Evolutionary conservation across 2,329 filamentous ascomycete species (phyloP), one percentile per base, ranked within the genome.

Genomic region (Colletotrichum caudatum): DNA sequence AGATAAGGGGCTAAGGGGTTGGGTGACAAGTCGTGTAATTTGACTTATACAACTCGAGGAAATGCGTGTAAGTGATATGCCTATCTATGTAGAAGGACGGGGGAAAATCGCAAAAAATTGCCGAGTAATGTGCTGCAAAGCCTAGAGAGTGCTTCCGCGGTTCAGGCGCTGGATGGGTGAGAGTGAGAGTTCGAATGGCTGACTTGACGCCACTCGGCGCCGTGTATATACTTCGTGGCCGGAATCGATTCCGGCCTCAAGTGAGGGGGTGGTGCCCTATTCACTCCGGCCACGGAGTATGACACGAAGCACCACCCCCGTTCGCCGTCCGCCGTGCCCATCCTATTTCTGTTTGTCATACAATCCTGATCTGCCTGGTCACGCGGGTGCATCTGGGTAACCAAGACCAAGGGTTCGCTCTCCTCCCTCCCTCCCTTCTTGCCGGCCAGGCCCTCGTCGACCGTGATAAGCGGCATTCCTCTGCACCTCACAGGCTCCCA

Each of bases 191-290:
- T 68, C 39, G 35, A 53, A 63, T 64, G 65, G 46, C 35, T 68
- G 66, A 51, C 50, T 64, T 51, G 37, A 61, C 61, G 64, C 68
- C 71, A 39, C 56, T 62, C 77, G 74, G 72, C 75, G 78, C 76
- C 79, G 81, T 79, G 82, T 82, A 85, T 84, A 84, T 85, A 85
- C 77, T 78, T 78, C 62, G 80, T 82, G 84, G 84, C 84, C 84
- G 84, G 84, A 84, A 85, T 80, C 26, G 9, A 78, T 84, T 85
- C 83, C 84, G 83, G 83, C 83, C 83, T 80, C 78, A 73, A 66
- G 73, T 74, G 77, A 77, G 78, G 77, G 78, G 78, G 60, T 35
- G 78, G 60, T 35, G 64, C 44, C 16, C 63, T 26, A 18, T 26
- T 62, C 66, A 23, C 59, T 64, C 69, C 59, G 59, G 51, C 61